These are phyloP conservation scores for Kodamaea laetipori DNA, from an alignment of 805 yeast species.

Conservation along the genomic window DNA sequence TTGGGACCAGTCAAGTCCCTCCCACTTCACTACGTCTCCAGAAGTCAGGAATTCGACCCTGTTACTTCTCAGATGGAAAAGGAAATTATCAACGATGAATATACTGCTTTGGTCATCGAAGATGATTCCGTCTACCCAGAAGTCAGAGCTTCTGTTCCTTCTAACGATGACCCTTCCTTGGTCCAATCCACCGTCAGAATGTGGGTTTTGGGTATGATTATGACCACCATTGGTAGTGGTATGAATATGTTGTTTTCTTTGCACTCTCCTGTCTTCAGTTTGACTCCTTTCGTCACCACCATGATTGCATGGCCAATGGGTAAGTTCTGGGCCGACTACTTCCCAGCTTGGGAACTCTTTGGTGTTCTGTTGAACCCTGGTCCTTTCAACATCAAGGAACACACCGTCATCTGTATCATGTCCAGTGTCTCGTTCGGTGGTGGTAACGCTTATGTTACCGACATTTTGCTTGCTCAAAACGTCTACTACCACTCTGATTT, in stretches of 20 bases:
- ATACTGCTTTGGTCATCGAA: conserved; percentile 44
- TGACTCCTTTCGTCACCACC: conserved; percentile 56
- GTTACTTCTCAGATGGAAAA: conserved; percentile 27
- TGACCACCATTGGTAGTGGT: conserved; percentile 57
- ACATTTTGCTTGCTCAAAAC: conserved; percentile 53
- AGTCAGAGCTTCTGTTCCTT: conserved; percentile 62
- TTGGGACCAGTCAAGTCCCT: background rate
- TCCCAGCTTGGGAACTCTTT: conserved; percentile 37
- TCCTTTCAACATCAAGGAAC: conserved; percentile 63
- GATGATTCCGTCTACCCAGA: conserved; percentile 62
- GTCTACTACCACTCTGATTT: conserved; percentile 47
- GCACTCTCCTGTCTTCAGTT: conserved; percentile 54
- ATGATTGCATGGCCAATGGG: conserved; percentile 66
- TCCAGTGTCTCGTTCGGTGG: conserved; percentile 44
- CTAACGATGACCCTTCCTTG: conserved; percentile 50
- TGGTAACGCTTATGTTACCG: conserved; percentile 59
- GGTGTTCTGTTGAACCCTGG: conserved; percentile 55
- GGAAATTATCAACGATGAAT: conserved; percentile 32
- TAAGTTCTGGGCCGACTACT: conserved; percentile 41
- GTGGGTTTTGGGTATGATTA: conserved; percentile 51
- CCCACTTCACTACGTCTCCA: background rate
- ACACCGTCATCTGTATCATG: conserved; percentile 54
- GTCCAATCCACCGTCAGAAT: conserved; percentile 57
- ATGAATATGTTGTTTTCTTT: conserved; percentile 60
- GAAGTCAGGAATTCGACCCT: conserved; percentile 36